phyloP scores from a whole-genome alignment of 768 basidiomycete genomes.

The Mycena maculata region DNA sequence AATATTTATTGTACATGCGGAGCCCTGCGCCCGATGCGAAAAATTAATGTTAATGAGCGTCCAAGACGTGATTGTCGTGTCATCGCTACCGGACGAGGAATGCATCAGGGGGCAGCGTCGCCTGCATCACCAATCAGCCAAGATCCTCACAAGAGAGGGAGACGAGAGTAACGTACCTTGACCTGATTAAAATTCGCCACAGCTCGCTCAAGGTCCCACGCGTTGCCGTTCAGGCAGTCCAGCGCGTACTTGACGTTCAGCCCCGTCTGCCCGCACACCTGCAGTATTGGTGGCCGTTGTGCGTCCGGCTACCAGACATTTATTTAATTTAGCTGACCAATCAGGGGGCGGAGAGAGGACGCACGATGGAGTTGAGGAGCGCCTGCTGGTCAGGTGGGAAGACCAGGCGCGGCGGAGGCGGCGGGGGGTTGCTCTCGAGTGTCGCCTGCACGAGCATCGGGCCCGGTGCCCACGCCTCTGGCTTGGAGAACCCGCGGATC shows the following conservation, averaged over 20 bases:
- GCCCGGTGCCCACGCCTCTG: slow-evolving; percentile 82
- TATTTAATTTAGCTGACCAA: slow-evolving; percentile 25
- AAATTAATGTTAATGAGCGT: background rate
- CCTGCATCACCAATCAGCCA: slow-evolving; percentile 51
- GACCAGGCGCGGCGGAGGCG: slow-evolving; percentile 40
- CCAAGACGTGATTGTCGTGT: background rate
- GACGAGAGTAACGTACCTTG: slow-evolving; percentile 66
- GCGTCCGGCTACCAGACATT: slow-evolving; percentile 64
- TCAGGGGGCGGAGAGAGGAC: slow-evolving; percentile 42
- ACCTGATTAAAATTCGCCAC: slow-evolving; percentile 89
- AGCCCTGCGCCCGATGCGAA: slow-evolving; percentile 17
- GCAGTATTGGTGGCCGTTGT: slow-evolving; percentile 76
- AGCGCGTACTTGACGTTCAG: slow-evolving; percentile 83
- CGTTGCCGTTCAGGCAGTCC: slow-evolving; percentile 88
- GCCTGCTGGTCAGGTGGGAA: slow-evolving; percentile 61
- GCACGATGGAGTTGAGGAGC: slow-evolving; percentile 67
- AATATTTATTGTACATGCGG: slow-evolving; percentile 20
- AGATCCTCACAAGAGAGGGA: background rate
- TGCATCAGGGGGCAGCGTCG: slow-evolving; percentile 63
- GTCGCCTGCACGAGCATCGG: slow-evolving; percentile 77
- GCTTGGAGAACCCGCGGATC: slow-evolving; percentile 85
- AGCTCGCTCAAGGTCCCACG: slow-evolving; percentile 86
- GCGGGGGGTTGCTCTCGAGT: slow-evolving; percentile 34
- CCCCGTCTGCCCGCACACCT: slow-evolving; percentile 78
- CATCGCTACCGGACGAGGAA: slow-evolving; percentile 47